A percentile compares a stretch with the other conserved stretches of the same genome.
These are phyloP conservation scores for Halophytophthora batemanensis DNA, from an alignment of 352 stramenopile species.

Conservation along the genomic window DNA sequence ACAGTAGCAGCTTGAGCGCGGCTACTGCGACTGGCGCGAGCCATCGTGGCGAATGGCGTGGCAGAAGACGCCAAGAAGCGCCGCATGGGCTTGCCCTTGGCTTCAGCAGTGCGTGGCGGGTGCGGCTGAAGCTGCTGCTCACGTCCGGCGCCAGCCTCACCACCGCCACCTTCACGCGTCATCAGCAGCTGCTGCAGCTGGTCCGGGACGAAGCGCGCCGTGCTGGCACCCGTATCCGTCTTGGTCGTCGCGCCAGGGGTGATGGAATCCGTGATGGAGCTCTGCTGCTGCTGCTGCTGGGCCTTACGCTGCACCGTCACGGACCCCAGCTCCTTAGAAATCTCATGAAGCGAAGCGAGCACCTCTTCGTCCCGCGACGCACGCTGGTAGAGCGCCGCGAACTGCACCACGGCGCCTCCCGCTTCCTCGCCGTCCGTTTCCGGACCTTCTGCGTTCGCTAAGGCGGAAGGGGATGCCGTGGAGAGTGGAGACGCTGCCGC, in stretches of 20 bases:
- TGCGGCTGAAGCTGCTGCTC: slow-evolving; percentile 42
- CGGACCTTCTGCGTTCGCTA: slow-evolving; percentile 4
- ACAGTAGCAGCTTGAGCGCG: slow-evolving; percentile 12
- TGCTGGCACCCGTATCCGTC: slow-evolving; percentile 11
- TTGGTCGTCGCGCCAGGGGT: too few species aligned
- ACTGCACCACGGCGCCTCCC: slow-evolving; percentile 33
- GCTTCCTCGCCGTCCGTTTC: slow-evolving; percentile 7
- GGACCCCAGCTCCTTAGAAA: slow-evolving; percentile 54
- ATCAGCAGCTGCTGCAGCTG: slow-evolving; percentile 65
- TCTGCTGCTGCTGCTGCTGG: slow-evolving; percentile 13
- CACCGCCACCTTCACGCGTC: slow-evolving; percentile 39
- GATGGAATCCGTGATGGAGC: slow-evolving; percentile 4
- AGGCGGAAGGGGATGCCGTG: slow-evolving; percentile 15
- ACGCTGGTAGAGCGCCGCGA: slow-evolving; percentile 67
- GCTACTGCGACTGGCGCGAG: slow-evolving; percentile 10
- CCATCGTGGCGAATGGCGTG: slow-evolving; percentile 58
- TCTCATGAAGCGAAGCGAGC: slow-evolving; percentile 43
- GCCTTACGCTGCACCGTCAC: slow-evolving; percentile 37
- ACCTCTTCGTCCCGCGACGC: slow-evolving; percentile 50
- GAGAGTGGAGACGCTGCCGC: slow-evolving; percentile 14
- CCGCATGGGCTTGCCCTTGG: slow-evolving; percentile 72
- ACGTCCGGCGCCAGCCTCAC: slow-evolving; percentile 32
- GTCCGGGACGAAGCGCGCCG: slow-evolving; percentile 44
- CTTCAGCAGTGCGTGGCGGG: slow-evolving; percentile 20
- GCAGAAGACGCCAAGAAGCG: slow-evolving; percentile 57